Conservation (phyloP, 331 rosid species). For the Acacia pycnantha region DNA sequence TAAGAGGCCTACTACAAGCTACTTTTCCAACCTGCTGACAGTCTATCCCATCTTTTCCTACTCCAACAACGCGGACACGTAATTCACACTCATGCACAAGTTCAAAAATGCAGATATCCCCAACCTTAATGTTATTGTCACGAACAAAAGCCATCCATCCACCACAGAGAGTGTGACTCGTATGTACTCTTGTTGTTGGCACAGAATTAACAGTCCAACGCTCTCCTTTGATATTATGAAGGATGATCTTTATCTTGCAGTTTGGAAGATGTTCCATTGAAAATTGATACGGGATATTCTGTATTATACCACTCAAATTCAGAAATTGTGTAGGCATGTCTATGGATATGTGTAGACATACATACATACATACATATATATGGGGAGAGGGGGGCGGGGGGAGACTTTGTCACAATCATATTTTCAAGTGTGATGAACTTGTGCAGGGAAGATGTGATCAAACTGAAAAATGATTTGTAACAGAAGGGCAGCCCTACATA, state of each 20-base stretch:
- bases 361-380: too few species aligned
- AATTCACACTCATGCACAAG: slow-evolving; percentile 80
- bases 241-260: slow-evolving; percentile 75
- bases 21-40: slow-evolving; percentile 64
- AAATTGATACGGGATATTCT: slow-evolving; percentile 89
- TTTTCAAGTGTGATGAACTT: slow-evolving; percentile 3
- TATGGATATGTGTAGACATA: neutral
- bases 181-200: slow-evolving; percentile 89
- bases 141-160: slow-evolving; percentile 99
- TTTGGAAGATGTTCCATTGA: slow-evolving; percentile 90
- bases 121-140: slow-evolving; percentile 67
- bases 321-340: neutral
- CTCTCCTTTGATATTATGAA: slow-evolving; percentile 83
- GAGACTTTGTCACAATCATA: neutral
- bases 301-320: slow-evolving; percentile 38
- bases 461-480: slow-evolving; percentile 10
- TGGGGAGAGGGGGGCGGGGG: neutral
- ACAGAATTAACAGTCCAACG: slow-evolving; percentile 92
- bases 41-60: slow-evolving; percentile 54
- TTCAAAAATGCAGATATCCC: slow-evolving; percentile 89
- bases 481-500: neutral
- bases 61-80: slow-evolving; percentile 60
- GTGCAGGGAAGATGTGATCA: slow-evolving; percentile 2
- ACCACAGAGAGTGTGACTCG: slow-evolving; percentile 93
- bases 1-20: slow-evolving; percentile 37